Evolutionary conservation across 1,284 basidiomycete genomes (phyloP).

Genomic region (Inonotus hispidus): DNA sequence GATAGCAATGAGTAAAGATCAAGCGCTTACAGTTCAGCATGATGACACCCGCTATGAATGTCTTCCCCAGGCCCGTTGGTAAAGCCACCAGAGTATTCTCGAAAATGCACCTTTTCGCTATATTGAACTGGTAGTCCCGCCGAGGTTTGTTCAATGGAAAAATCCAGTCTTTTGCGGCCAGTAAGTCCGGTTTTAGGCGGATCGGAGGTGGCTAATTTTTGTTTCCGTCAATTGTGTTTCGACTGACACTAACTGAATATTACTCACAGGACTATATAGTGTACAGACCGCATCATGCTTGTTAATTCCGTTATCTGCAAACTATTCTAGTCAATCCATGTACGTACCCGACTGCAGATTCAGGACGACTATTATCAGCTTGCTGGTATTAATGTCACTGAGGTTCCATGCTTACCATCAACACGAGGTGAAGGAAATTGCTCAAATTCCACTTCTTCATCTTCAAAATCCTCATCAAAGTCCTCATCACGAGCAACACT

Average conservation of each 20-base stretch:
- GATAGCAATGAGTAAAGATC: background rate
- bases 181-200: constrained; percentile 69
- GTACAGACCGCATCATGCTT: background rate
- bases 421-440: constrained; percentile 78
- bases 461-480: constrained; percentile 45
- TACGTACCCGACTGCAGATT: constrained; percentile 43
- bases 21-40: constrained; percentile 82
- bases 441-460: constrained; percentile 62
- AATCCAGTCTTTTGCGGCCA: constrained; percentile 85
- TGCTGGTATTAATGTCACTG: background rate
- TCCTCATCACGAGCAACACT: constrained; percentile 37
- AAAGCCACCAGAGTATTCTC: constrained; percentile 94
- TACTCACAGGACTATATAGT: constrained; percentile 3
- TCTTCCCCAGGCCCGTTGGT: constrained; percentile 97
- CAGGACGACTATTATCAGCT: background rate
- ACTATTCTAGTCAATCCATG: background rate
- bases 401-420: constrained; percentile 39
- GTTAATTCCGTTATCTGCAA: background rate
- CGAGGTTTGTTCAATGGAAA: constrained; percentile 88
- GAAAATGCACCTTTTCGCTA: constrained; percentile 81
- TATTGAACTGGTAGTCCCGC: constrained; percentile 95
- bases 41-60: constrained; percentile 95
- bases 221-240: background rate
- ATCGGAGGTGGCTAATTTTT: constrained; percentile 61
- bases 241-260: background rate